These are phyloP conservation scores for Mycoemilia scoparia DNA, from an alignment of 192 early-diverging fungal species.

Conservation along the genomic window DNA sequence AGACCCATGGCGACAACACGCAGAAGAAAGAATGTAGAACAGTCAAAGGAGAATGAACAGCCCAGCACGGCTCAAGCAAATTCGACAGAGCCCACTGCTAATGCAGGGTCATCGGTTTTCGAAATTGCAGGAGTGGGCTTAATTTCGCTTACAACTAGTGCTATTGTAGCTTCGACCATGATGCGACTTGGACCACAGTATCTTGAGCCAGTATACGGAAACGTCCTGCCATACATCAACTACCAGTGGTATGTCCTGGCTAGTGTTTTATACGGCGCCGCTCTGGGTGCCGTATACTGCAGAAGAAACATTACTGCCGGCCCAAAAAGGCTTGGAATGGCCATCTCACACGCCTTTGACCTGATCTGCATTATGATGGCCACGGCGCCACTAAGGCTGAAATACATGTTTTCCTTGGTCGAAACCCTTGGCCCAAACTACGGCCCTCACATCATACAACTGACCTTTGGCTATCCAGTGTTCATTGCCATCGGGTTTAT, in stretches of 20 bases:
- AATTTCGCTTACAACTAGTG: no score
- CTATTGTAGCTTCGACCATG: conserved; percentile 12
- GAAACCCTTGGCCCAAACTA: conserved; percentile 33
- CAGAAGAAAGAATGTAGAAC: no score
- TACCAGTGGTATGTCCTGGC: conserved; percentile 22
- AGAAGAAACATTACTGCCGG: conserved; percentile 5
- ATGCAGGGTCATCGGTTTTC: no score
- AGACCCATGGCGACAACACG: no score
- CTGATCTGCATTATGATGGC: conserved; percentile 29
- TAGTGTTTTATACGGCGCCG: conserved; percentile 27
- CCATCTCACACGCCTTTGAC: conserved; percentile 29
- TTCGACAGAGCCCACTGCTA: no score
- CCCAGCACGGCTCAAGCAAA: no score
- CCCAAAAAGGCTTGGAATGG: conserved; percentile 11
- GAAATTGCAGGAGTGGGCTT: no score
- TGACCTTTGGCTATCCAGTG: conserved; percentile 31
- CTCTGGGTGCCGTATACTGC: conserved; percentile 10
- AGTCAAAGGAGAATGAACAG: no score
- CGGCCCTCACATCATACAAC: conserved; percentile 38
- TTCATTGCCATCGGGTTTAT: conserved; percentile 29
- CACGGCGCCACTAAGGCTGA: conserved; percentile 24
- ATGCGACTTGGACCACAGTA: conserved; percentile 33
- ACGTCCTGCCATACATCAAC: conserved; percentile 34
- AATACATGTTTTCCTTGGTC: conserved; percentile 30
- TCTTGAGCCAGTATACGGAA: conserved; percentile 50